Base-by-base conservation (phyloP, 2,329 filamentous ascomycete genomes). In the Tolypocladium capitatum region DNA sequence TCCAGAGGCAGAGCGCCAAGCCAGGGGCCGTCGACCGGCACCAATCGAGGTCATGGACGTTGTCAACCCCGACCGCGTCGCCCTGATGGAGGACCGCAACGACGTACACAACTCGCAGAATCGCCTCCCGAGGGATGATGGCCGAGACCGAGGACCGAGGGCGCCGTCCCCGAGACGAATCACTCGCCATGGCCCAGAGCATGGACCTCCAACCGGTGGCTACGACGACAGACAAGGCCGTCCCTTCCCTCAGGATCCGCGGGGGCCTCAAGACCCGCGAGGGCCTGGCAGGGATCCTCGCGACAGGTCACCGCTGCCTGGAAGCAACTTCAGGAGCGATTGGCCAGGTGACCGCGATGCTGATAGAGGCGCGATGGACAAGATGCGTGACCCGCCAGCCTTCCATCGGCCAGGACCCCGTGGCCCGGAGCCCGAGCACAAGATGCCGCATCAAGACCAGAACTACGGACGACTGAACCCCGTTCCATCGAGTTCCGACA, bases 381-480 rank as follows among this genome's bases (percentile, higher is more conserved):
- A 71, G 52, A 51, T 63, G 18, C 65, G 70, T 32, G 71, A 75
- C 10, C 48, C 61, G 4, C 53, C 59, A 13, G 48, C 53, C 57
- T 49, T 76, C 67, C 58, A 68, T 60, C 53, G 64, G 56, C 36
- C 66, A 43, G 50, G 56, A 28, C 49, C 55, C 10, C 60, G 61
- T 5, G 68, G 68, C 35, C 59, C 62, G 2, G 77, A 81, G 30
- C 54, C 65, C 3, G 75, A 80, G 42, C 71, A 76, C 53, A 72
- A 52, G 9, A 55, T 71, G 20, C 68, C 66, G 47, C 72, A 76
- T 51, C 73, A 79, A 53, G 79, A 83, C 58, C 74, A 76, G 16
- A 79, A 76, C 48, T 82, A 82, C 55, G 80, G 80, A 28, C 75
- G 80, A 2, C 67, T 83, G 43, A 81, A 78, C 51, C 65, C 73